Evolutionary conservation across 768 basidiomycete genomes (phyloP).

Genomic region (Boletellus sp.): DNA sequence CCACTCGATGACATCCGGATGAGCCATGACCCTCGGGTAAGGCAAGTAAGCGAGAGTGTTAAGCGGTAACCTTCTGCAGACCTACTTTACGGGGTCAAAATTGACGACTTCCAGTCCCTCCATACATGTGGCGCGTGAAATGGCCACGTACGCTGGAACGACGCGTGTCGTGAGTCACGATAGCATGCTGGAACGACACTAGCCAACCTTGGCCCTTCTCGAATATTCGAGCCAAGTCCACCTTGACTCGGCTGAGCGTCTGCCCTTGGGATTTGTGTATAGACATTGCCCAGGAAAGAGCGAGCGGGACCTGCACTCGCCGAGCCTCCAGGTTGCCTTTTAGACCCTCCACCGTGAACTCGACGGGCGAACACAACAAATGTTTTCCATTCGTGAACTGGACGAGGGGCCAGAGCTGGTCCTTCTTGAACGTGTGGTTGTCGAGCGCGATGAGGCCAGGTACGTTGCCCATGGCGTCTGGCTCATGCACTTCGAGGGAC

Average conservation of each 20-base stretch:
- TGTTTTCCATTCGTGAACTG: slow-evolving; percentile 30
- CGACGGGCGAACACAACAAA: slow-evolving; percentile 32
- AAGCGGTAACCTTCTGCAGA: not conserved
- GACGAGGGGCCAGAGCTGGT: slow-evolving; percentile 34
- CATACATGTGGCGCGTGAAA: slow-evolving; percentile 40
- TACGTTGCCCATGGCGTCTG: not conserved
- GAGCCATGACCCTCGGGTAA: slow-evolving; percentile 33
- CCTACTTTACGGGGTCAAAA: slow-evolving; percentile 34
- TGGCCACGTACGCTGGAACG: slow-evolving; percentile 32
- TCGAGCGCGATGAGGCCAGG: slow-evolving; percentile 19
- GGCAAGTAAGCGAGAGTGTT: not conserved
- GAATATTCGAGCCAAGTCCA: slow-evolving; percentile 87
- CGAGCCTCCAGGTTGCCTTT: slow-evolving; percentile 34
- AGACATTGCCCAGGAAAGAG: slow-evolving; percentile 95
- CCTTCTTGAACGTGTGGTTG: slow-evolving; percentile 8
- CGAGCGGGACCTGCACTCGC: slow-evolving; percentile 65
- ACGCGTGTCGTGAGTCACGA: not conserved
- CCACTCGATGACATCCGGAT: slow-evolving; percentile 34
- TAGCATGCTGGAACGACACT: not conserved
- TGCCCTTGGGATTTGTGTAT: slow-evolving; percentile 99
- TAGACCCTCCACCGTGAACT: slow-evolving; percentile 34
- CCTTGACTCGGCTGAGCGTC: slow-evolving; percentile 89
- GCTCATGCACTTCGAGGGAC: not conserved
- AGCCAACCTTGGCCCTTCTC: slow-evolving; percentile 64
- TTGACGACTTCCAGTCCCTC: slow-evolving; percentile 39